Base-by-base conservation (phyloP, 2,329 filamentous ascomycete genomes). In the Aspergillus aculeatinus region DNA sequence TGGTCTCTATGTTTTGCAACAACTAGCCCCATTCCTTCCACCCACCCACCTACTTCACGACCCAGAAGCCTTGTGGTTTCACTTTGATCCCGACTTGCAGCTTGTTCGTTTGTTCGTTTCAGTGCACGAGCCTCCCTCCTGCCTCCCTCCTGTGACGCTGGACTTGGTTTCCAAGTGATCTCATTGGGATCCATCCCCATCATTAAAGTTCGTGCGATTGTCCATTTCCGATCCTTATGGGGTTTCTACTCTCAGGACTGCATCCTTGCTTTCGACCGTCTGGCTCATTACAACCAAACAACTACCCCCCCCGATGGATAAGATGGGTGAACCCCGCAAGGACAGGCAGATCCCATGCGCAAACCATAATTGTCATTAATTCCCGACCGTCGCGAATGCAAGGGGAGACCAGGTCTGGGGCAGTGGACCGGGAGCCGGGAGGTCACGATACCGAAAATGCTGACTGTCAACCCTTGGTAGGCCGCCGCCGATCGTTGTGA, bases 381-480 rank as follows among this genome's bases (percentile, higher is more conserved):
- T 29, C 23, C 50, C 35, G 29, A 35, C 50, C 44, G 35, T 55
- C 52, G 19, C 48, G 19, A 21, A 21, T 5, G 19, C 42, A 48
- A 55, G 33, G 39, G 42, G 39, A 50, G 27, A n/a, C 5, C 7
- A 14, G 14, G n/a, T 29, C 14, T 5, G 23, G 25, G 23, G 12
- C 23, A 29, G 23, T 29, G 48, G 23, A 25, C 21, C 47, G 21
- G 25, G 48, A 49, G 11, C 47, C 47, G 11, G 14, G 27, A 55
- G 23, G 53, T 16, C 39, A 42, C 53, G 48, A 48, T 19, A 47
- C 14, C 12, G 49, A 51, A 31, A 19, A 35, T 52, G 21, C 21
- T 35, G 35, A 42, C 39, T 55, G 52, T 55, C 53, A 55, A 48
- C n/a, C 53, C 53, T 48, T 55, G 53, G 42, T 55, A 21, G 27